These are phyloP conservation scores for Botrytis cinerea DNA, from an alignment of 2,329 filamentous ascomycete species.

Conservation along the genomic window DNA sequence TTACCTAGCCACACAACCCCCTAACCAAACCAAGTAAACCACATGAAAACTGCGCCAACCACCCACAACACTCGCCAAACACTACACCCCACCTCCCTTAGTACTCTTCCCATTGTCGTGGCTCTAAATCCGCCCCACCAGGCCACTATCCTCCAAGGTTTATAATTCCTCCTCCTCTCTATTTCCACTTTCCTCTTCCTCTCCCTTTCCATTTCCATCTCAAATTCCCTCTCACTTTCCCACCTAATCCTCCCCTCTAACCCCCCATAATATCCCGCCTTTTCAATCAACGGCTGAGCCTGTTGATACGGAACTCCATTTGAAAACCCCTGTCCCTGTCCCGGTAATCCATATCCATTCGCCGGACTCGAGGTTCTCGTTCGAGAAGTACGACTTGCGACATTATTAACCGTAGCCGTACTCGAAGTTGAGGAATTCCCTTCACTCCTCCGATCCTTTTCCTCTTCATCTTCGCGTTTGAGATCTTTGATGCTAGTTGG, in stretches of 20 bases:
- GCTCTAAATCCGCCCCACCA: constrained; percentile 36
- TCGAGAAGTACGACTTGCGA: constrained; percentile 34
- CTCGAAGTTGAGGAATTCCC: constrained; percentile 40
- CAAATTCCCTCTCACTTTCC: constrained; percentile 23
- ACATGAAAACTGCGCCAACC: constrained; percentile 27
- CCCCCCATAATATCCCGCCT: constrained; percentile 25
- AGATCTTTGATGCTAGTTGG: constrained; percentile 32
- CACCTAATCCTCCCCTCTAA: constrained; percentile 23
- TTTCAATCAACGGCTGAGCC: constrained; percentile 20
- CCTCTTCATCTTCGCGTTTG: constrained; percentile 27
- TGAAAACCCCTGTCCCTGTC: background rate
- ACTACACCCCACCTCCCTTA: constrained; percentile 62
- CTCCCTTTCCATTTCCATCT: constrained; percentile 11
- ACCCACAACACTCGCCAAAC: constrained; percentile 61
- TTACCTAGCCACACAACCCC: background rate
- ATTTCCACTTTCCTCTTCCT: constrained; percentile 12
- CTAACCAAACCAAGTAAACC: constrained; percentile 28
- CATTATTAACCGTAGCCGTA: constrained; percentile 29
- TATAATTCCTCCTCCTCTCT: constrained; percentile 16
- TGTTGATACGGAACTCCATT: constrained; percentile 21
- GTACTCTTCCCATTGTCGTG: constrained; percentile 50
- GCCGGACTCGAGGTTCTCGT: constrained; percentile 37
- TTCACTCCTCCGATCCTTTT: constrained; percentile 26
- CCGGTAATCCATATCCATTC: constrained; percentile 38
- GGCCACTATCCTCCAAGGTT: constrained; percentile 5